These are phyloP conservation scores for Dalbergia cultrata DNA, from an alignment of 306 rosid genomes.

Conservation along the genomic window DNA sequence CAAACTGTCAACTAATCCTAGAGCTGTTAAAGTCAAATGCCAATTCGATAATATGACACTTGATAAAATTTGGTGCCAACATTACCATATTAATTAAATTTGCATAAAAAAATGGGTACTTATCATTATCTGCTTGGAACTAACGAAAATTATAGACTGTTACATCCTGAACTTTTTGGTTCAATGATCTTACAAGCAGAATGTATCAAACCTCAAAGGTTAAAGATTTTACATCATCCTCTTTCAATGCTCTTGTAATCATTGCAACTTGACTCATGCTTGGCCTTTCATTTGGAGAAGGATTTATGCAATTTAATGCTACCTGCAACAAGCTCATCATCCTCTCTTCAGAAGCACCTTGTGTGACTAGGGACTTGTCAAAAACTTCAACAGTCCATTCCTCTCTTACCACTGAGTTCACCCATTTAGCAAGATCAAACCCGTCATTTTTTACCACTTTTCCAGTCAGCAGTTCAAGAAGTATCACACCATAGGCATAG, in stretches of 20 bases:
- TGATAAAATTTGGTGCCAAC: too few relatives aligned
- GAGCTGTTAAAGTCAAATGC: too few relatives aligned
- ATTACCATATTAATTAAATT: not conserved
- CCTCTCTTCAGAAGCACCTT: slow-evolving; percentile 75
- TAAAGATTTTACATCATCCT: slow-evolving; percentile 67
- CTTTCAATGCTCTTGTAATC: slow-evolving; percentile 58
- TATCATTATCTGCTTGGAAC: not conserved
- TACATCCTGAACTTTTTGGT: not conserved
- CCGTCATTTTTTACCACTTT: slow-evolving; percentile 72
- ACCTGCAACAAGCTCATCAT: slow-evolving; percentile 73
- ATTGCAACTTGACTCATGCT: slow-evolving; percentile 59
- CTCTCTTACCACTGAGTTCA: slow-evolving; percentile 66
- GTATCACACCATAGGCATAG: slow-evolving; percentile 72
- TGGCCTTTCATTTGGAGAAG: slow-evolving; percentile 62
- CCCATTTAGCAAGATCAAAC: slow-evolving; percentile 72
- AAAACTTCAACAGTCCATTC: slow-evolving; percentile 82
- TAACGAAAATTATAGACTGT: not conserved
- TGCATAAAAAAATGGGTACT: not conserved
- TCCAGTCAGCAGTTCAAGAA: slow-evolving; percentile 77
- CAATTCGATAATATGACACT: too few relatives aligned
- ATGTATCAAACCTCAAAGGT: slow-evolving; percentile 43
- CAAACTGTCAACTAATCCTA: too few relatives aligned
- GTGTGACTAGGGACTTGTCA: slow-evolving; percentile 56
- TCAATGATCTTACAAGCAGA: not conserved
- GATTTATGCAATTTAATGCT: slow-evolving; percentile 64